phyloP scores from a whole-genome alignment of 2,329 filamentous ascomycete genomes.

The Aureobasidium leucospermi region DNA sequence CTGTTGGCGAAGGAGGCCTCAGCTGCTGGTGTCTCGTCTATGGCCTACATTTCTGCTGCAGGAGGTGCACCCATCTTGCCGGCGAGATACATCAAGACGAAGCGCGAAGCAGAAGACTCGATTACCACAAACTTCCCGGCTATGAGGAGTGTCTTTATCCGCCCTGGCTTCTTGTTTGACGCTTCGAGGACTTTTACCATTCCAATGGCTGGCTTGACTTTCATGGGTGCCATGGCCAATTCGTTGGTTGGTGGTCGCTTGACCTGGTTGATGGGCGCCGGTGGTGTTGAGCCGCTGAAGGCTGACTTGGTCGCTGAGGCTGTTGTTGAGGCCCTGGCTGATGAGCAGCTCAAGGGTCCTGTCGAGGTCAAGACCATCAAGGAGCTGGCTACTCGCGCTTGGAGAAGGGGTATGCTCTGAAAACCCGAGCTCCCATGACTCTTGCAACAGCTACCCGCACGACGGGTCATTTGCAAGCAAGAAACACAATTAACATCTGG shows the following conservation, averaged over 20 bases:
- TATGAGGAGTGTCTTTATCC: slow-evolving; percentile 73
- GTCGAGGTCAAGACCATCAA: slow-evolving; percentile 77
- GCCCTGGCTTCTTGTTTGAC: slow-evolving; percentile 87
- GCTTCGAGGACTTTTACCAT: slow-evolving; percentile 72
- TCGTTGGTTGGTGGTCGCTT: slow-evolving; percentile 67
- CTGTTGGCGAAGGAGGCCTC: slow-evolving; percentile 71
- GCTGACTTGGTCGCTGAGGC: slow-evolving; percentile 83
- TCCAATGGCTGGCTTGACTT: slow-evolving; percentile 71
- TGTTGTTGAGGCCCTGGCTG: slow-evolving; percentile 76
- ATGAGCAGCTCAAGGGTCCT: slow-evolving; percentile 64
- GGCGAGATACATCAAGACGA: slow-evolving; percentile 78
- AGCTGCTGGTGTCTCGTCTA: slow-evolving; percentile 57
- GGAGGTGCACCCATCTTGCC: slow-evolving; percentile 81
- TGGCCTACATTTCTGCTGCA: slow-evolving; percentile 84
- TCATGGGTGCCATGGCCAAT: slow-evolving; percentile 70
- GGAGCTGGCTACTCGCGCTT: slow-evolving; percentile 68
- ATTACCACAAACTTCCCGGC: slow-evolving; percentile 22
- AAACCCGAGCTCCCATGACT: neutral
- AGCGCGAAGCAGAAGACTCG: slow-evolving; percentile 73
- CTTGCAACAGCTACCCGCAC: no score
- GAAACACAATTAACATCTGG: no score
- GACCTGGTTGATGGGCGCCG: slow-evolving; percentile 69
- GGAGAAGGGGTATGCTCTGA: slow-evolving; percentile 78
- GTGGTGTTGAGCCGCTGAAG: slow-evolving; percentile 77
- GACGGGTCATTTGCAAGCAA: no score